These are phyloP conservation scores for Cryptococcus sp. DNA, from an alignment of 1,284 basidiomycete species.

Conservation along the genomic window DNA sequence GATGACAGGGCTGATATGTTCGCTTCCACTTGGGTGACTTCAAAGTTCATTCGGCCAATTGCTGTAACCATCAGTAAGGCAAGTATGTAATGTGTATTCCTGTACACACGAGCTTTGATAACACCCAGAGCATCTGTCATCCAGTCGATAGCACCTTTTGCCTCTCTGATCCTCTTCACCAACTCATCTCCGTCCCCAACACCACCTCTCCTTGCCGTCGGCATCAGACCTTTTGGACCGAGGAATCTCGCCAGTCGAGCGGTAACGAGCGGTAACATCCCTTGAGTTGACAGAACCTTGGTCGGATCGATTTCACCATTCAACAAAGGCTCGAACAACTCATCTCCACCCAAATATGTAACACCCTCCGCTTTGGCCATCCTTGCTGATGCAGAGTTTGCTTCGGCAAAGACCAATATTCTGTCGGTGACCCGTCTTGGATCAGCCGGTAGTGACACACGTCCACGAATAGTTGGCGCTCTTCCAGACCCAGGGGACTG, in stretches of 20 bases:
- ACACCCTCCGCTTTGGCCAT: slow-evolving; percentile 76
- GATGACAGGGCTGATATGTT: not conserved
- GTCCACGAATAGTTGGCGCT: slow-evolving; percentile 65
- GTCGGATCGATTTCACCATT: slow-evolving; percentile 38
- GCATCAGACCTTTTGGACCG: slow-evolving; percentile 93
- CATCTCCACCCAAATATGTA: slow-evolving; percentile 76
- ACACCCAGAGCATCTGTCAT: slow-evolving; percentile 82
- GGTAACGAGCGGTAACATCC: slow-evolving; percentile 72
- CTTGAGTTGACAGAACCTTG: slow-evolving; percentile 65
- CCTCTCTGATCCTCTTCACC: slow-evolving; percentile 68
- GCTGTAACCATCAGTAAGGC: slow-evolving; percentile 1
- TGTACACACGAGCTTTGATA: slow-evolving; percentile 66
- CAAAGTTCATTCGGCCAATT: slow-evolving; percentile 2
- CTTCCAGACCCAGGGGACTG: slow-evolving; percentile 63
- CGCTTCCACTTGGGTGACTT: not conserved
- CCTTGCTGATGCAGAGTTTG: slow-evolving; percentile 45
- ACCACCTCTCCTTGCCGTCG: slow-evolving; percentile 86
- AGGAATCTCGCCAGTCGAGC: slow-evolving; percentile 79
- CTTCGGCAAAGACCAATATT: slow-evolving; percentile 80
- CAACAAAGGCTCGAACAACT: slow-evolving; percentile 64
- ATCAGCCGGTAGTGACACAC: slow-evolving; percentile 65
- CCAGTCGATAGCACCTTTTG: slow-evolving; percentile 85
- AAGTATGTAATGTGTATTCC: not conserved
- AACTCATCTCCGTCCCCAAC: slow-evolving; percentile 74
- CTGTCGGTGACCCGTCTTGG: slow-evolving; percentile 62